Evolutionary conservation across 495 filamentous ascomycete species (phyloP), one percentile per base, ranked within the genome.

Genomic region (Diplogelasinospora grovesii): DNA sequence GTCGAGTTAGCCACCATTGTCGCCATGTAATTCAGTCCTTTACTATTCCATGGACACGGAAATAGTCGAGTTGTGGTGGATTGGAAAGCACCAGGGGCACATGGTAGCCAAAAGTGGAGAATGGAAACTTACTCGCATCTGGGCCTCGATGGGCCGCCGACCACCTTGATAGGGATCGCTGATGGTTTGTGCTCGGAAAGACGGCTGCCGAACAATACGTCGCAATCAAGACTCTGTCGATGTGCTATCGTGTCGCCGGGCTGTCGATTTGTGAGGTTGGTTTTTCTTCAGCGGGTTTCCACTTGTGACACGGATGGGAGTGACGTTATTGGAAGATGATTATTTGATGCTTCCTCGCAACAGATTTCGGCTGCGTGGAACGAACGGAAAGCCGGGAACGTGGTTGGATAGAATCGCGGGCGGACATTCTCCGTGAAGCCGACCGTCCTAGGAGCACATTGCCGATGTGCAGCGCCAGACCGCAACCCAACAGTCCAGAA

Each of bases 111-210:
- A 47, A 46, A 52, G 54, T 51, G 52, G 52, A 53, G 51, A 42
- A 47, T 45, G 39, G 34, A 35, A 49, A 53, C 55, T 44, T 48
- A 56, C 52, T 55, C 55, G 49, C 45, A 27, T 43, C 30, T 50
- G 40, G 41, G 37, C 34, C 36, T 38, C 36, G 48, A 46, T 24
- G 43, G 39, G 36, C 38, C 41, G 37, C 50, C 50, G 22, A 39
- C 45, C 27, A 41, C 50, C 46, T 36, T 33, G 27, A 23, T n/a
- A n/a, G n/a, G 30, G 11, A 20, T 39, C 21, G 21, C n/a, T 26
- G 21, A 22, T 13, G 29, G 37, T 27, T 30, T 7, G 41, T 11
- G 24, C 11, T n/a, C n/a, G n/a, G n/a, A n/a, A n/a, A n/a, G n/a
- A n/a, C n/a, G n/a, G n/a, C n/a, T n/a, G n/a, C n/a, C n/a, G n/a